Evolutionary conservation across 2,329 filamentous ascomycete genomes (phyloP).

Genomic region (Penicillium janthinellum): DNA sequence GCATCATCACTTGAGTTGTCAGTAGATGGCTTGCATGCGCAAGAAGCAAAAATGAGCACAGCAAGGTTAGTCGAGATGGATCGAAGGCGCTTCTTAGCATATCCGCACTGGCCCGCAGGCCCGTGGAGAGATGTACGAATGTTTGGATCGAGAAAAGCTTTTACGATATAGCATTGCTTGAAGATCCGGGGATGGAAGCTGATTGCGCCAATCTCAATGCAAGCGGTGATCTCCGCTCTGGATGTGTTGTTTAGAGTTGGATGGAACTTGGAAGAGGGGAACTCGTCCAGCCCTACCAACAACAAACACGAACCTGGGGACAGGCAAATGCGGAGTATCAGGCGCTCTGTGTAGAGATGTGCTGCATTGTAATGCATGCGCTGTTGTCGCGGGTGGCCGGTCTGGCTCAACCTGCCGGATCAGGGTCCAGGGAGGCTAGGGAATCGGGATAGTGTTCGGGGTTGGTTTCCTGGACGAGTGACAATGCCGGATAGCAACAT

Average conservation of each 20-base stretch:
- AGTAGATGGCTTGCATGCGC: neutral
- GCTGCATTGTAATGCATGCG: neutral
- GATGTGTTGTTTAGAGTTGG: slow-evolving; percentile 5
- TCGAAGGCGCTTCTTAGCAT: neutral
- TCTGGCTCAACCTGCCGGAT: slow-evolving; percentile 14
- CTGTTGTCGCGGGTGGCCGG: neutral
- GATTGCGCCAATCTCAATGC: slow-evolving; percentile 14
- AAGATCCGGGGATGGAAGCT: slow-evolving; percentile 13
- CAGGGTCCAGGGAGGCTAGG: slow-evolving; percentile 1
- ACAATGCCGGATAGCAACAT: neutral
- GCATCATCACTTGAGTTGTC: neutral
- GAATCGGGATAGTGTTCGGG: neutral
- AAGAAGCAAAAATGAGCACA: neutral
- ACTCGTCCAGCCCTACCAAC: neutral
- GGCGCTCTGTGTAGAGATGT: neutral
- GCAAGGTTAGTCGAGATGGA: neutral
- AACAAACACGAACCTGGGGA: neutral
- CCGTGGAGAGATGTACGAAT: neutral
- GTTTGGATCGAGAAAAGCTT: neutral
- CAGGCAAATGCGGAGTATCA: neutral
- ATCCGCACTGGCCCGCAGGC: slow-evolving; percentile 2
- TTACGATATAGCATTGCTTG: slow-evolving; percentile 1
- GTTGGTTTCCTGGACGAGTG: neutral
- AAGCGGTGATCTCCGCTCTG: slow-evolving; percentile 19
- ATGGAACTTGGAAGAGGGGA: neutral